Conservation (phyloP, 257 asterid genomes). For the Striga asiatica region DNA sequence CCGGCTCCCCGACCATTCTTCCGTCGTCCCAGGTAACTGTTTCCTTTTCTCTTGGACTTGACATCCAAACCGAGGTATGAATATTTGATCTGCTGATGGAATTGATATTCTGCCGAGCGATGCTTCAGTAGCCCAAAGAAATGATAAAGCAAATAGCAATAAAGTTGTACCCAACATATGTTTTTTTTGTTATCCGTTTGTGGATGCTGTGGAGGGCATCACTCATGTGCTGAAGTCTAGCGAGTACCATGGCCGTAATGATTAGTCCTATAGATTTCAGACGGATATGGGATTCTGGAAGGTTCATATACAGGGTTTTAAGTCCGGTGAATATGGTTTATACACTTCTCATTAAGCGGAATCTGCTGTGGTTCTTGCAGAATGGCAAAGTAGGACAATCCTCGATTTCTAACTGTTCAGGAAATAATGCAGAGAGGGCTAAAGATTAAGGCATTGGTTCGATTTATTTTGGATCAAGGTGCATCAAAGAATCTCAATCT, state of each 20-base stretch:
- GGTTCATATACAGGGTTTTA: conserved; percentile 75
- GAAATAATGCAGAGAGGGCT: conserved; percentile 94
- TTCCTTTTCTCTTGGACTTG: no score
- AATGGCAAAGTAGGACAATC: conserved; percentile 98
- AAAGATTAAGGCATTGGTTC: conserved; percentile 73
- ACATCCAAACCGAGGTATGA: no score
- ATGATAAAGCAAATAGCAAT: no score
- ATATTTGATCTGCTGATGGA: no score
- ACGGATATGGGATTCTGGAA: conserved; percentile 72
- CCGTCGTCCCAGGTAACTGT: no score
- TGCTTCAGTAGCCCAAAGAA: no score
- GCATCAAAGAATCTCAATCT: conserved; percentile 98
- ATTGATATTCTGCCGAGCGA: no score
- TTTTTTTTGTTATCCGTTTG: conserved; percentile 92
- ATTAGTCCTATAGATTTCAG: conserved; percentile 82
- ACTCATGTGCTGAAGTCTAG: conserved; percentile 94
- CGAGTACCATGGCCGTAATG: conserved; percentile 94
- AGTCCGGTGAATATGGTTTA: conserved; percentile 88
- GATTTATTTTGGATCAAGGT: conserved; percentile 94
- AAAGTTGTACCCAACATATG: conserved; percentile 88
- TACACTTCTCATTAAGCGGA: conserved; percentile 97
- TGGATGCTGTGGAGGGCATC: conserved; percentile 83
- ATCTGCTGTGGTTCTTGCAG: conserved; percentile 94
- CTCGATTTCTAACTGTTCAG: conserved; percentile 96
- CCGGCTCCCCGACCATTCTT: no score